A percentile compares a stretch with the other conserved stretches of the same genome.
Evolutionary conservation across 768 basidiomycete species (phyloP).

Genomic region (Termitomyces sp.): DNA sequence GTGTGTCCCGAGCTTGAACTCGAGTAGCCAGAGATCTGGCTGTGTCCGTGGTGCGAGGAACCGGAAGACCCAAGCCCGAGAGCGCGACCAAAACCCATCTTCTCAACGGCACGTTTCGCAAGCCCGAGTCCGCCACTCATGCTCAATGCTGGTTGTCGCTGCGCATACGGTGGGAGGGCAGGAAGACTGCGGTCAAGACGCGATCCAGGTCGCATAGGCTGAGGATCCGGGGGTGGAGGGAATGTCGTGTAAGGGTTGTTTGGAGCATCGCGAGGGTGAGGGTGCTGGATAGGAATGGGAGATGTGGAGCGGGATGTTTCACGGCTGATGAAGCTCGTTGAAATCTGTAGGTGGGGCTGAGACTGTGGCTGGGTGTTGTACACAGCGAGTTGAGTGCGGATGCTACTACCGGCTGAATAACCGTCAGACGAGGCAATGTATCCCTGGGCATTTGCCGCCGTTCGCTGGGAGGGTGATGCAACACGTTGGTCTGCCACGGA

Average conservation of each 20-base stretch:
- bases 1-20: conserved; percentile 20
- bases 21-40: conserved; percentile 32
- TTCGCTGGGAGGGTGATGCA: conserved; percentile 33
- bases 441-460: conserved; percentile 29
- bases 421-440: conserved; percentile 33
- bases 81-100: conserved; percentile 51
- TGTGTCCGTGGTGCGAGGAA: conserved; percentile 22
- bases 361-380: conserved; percentile 3
- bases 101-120: conserved; percentile 74
- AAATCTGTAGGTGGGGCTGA: conserved; percentile 13
- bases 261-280: background rate
- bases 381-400: conserved; percentile 40
- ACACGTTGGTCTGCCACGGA: conserved; percentile 26
- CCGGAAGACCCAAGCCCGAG: conserved; percentile 42
- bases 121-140: conserved; percentile 65
- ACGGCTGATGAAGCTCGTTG: conserved; percentile 28
- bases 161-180: conserved; percentile 12
- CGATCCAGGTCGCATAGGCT: conserved; percentile 6
- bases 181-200: conserved; percentile 17
- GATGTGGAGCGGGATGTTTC: conserved; percentile 12
- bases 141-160: conserved; percentile 63
- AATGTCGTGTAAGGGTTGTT: conserved; percentile 13
- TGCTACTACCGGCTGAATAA: conserved; percentile 33
- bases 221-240: conserved; percentile 6
- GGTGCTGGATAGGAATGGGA: conserved; percentile 9